Evolutionary conservation across 345 rosid species (phyloP).

Genomic region (Arabidopsis arenosa): DNA sequence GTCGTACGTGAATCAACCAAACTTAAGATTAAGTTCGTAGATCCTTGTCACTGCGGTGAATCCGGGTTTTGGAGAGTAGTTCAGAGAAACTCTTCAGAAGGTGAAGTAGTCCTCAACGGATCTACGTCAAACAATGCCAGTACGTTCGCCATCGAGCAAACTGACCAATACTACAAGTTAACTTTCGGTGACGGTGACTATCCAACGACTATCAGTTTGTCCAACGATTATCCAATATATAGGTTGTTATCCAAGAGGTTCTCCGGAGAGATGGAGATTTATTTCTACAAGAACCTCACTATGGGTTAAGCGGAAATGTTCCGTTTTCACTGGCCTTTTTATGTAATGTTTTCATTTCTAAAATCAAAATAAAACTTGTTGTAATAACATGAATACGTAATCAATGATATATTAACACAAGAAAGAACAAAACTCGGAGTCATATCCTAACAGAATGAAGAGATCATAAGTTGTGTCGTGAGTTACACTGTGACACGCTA

Average conservation of each 20-base stretch:
- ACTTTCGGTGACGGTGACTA: not conserved
- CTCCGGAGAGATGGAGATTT: constrained; percentile 36
- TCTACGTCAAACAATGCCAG: constrained; percentile 8
- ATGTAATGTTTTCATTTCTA: not conserved
- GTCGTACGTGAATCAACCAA: constrained; percentile 8
- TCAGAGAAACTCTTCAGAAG: not conserved
- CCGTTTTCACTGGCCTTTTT: not conserved
- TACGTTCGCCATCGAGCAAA: constrained; percentile 11
- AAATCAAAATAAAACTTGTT: constrained; percentile 12
- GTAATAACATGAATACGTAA: constrained; percentile 12
- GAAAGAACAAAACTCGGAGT: not conserved
- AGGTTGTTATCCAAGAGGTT: constrained; percentile 5
- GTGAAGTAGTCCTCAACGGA: constrained; percentile 32
- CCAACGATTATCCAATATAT: not conserved
- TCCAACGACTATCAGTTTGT: constrained; percentile 21
- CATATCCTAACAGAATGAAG: not conserved
- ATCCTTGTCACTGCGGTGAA: not conserved
- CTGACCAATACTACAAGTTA: constrained; percentile 29
- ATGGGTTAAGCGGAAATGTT: not conserved
- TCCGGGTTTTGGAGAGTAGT: constrained; percentile 35
- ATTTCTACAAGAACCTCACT: not conserved
- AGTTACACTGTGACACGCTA: constrained; percentile 35
- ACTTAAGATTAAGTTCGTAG: constrained; percentile 25
- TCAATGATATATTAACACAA: not conserved
- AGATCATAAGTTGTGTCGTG: constrained; percentile 12